A percentile compares a stretch with the other conserved stretches of the same genome.
phyloP scores from a whole-genome alignment of 2,329 filamentous ascomycete genomes.

The Didymellaceae sp. region DNA sequence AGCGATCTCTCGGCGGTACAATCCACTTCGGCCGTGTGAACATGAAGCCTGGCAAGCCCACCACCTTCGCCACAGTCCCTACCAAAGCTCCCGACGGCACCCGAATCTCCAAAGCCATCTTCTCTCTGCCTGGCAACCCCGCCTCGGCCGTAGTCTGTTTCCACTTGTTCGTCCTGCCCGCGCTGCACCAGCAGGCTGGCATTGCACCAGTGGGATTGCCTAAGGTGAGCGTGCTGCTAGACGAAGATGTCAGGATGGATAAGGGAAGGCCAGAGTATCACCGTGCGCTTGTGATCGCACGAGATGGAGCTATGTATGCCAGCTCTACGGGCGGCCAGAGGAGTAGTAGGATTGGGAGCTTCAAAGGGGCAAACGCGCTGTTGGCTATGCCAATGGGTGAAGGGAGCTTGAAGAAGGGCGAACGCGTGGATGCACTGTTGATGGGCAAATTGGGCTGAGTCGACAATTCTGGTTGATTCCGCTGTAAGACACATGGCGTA shows the following conservation, averaged over 20 bases:
- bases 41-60: constrained; percentile 99
- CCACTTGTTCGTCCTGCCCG: constrained; percentile 90
- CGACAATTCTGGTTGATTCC: background rate
- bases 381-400: constrained; percentile 74
- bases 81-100: constrained; percentile 57
- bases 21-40: constrained; percentile 96
- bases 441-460: constrained; percentile 59
- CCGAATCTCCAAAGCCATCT: constrained; percentile 73
- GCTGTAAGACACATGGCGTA: background rate
- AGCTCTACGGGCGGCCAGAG: constrained; percentile 88
- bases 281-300: constrained; percentile 74
- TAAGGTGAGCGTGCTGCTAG: constrained; percentile 71
- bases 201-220: constrained; percentile 72
- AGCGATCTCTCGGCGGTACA: constrained; percentile 84
- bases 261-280: constrained; percentile 85
- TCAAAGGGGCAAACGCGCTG: constrained; percentile 87
- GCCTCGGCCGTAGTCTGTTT: constrained; percentile 92
- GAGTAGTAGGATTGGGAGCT: constrained; percentile 86
- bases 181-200: constrained; percentile 78
- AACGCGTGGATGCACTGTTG: constrained; percentile 76
- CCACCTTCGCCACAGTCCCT: constrained; percentile 90
- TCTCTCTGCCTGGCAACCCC: constrained; percentile 92
- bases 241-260: constrained; percentile 77
- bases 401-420: constrained; percentile 70
- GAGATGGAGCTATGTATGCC: constrained; percentile 72